Conservation (phyloP, 768 basidiomycete genomes). For the Podaxis sp. region DNA sequence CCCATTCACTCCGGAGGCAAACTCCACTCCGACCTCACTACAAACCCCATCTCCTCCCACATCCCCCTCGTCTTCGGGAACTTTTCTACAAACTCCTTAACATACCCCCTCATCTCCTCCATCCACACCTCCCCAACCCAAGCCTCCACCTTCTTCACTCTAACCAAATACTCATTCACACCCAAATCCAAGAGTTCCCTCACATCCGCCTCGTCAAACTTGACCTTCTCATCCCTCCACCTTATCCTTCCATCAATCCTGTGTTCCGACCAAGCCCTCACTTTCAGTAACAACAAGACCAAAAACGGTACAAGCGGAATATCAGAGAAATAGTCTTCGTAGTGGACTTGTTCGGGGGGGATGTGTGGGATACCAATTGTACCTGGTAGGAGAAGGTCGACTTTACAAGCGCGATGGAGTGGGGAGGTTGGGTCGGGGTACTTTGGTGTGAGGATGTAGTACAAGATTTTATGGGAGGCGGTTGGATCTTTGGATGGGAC, state of each 20-base stretch:
- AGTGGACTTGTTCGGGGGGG: conserved; percentile 21
- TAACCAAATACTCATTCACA: conserved; percentile 22
- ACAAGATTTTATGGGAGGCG: conserved; percentile 43
- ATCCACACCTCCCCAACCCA: conserved; percentile 34
- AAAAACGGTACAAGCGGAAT: conserved; percentile 41
- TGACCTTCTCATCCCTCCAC: conserved; percentile 37
- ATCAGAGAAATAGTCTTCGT: conserved; percentile 19
- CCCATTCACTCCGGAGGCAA: neutral
- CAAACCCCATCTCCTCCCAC: conserved; percentile 25
- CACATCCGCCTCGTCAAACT: conserved; percentile 42
- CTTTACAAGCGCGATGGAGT: conserved; percentile 30
- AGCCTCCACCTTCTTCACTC: conserved; percentile 19
- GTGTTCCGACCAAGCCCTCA: conserved; percentile 44
- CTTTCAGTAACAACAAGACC: conserved; percentile 38
- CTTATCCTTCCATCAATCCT: conserved; percentile 24
- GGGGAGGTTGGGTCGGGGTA: neutral
- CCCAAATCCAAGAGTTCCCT: conserved; percentile 39
- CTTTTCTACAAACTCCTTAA: conserved; percentile 23
- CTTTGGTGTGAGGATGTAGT: conserved; percentile 28
- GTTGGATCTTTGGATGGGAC: conserved; percentile 34
- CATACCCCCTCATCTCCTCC: conserved; percentile 23
- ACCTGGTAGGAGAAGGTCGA: conserved; percentile 36
- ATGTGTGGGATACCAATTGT: conserved; percentile 34
- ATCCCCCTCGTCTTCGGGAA: conserved; percentile 18
- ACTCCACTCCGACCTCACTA: conserved; percentile 8